Percentiles rank a stretch among this genome's conserved stretches.
These are phyloP conservation scores for Cryptococcus sp. DNA, from an alignment of 1,284 basidiomycete genomes.

Conservation along the genomic window DNA sequence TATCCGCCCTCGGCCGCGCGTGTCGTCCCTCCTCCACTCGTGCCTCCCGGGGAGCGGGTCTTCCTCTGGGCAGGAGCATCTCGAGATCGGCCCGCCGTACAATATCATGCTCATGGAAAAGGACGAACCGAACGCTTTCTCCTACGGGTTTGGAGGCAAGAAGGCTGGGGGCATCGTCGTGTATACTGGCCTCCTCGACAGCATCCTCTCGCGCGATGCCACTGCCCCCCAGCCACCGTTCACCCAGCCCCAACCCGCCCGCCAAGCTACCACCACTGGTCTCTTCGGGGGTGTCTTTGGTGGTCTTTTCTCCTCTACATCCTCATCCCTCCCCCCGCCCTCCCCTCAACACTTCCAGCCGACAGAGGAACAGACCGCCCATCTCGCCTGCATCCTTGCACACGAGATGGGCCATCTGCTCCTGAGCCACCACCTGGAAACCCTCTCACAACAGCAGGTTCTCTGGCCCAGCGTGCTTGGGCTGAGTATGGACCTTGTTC, in stretches of 20 bases:
- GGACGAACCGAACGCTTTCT: conserved; percentile 79
- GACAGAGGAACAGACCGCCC: conserved; percentile 71
- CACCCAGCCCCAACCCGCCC: conserved; percentile 25
- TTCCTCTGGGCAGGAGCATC: conserved; percentile 34
- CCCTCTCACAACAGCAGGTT: conserved; percentile 73
- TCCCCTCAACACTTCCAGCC: conserved; percentile 51
- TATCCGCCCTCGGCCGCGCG: conserved; percentile 44
- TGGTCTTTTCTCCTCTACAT: conserved; percentile 6
- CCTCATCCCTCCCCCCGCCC: conserved; percentile 22
- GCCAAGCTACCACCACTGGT: conserved; percentile 11
- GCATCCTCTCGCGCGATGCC: conserved; percentile 59
- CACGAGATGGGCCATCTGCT: conserved; percentile 85
- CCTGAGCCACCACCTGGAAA: conserved; percentile 83
- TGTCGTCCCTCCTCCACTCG: conserved; percentile 41
- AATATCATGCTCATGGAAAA: conserved; percentile 77
- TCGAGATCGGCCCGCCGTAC: conserved; percentile 72
- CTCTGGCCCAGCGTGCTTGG: conserved; percentile 75
- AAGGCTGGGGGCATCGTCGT: conserved; percentile 86
- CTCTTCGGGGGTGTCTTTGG: conserved; percentile 26
- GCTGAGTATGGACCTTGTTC: conserved; percentile 66
- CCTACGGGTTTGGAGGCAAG: conserved; percentile 83
- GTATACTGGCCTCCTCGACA: conserved; percentile 80
- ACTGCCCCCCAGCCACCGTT: not conserved
- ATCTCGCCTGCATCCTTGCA: conserved; percentile 77
- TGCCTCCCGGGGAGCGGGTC: conserved; percentile 39